phyloP scores from a whole-genome alignment of 495 filamentous ascomycete species.

The Penicillium ochrochloron region DNA sequence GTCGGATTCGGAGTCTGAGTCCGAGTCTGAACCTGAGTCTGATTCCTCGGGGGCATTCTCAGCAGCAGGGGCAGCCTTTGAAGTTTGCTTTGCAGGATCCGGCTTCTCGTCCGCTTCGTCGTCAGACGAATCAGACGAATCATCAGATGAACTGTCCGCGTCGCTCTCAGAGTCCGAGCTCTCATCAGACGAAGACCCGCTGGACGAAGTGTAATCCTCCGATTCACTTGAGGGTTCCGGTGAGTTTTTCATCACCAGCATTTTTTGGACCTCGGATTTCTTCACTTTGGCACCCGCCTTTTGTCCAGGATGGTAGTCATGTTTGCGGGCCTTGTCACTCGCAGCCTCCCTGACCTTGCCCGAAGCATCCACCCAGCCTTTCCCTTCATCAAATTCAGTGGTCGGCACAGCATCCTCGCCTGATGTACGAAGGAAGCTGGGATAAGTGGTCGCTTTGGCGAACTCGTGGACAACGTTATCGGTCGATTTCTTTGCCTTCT shows the following conservation, averaged over 20 bases:
- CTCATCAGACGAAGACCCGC: slow-evolving; percentile 46
- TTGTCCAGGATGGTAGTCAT: slow-evolving; percentile 42
- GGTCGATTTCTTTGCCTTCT: slow-evolving; percentile 58
- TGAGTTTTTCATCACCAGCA: slow-evolving; percentile 16
- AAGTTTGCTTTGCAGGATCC: slow-evolving; percentile 19
- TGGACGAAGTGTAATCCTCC: slow-evolving; percentile 54
- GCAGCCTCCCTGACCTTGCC: slow-evolving; percentile 73
- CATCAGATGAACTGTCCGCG: slow-evolving; percentile 31
- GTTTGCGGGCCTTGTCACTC: slow-evolving; percentile 40
- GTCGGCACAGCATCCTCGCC: slow-evolving; percentile 39
- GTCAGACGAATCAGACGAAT: slow-evolving; percentile 29
- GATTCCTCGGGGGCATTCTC: slow-evolving; percentile 14
- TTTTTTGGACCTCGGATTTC: slow-evolving; percentile 21
- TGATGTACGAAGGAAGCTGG: slow-evolving; percentile 68
- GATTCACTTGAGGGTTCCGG: slow-evolving; percentile 33
- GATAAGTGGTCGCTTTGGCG: slow-evolving; percentile 74
- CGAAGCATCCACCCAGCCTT: slow-evolving; percentile 84
- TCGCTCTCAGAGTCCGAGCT: slow-evolving; percentile 33
- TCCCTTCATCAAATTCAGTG: slow-evolving; percentile 61
- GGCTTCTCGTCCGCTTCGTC: slow-evolving; percentile 22
- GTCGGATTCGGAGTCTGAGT: slow-evolving; percentile 19
- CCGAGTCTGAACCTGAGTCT: slow-evolving; percentile 3
- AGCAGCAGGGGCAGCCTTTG: slow-evolving; percentile 8
- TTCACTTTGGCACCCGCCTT: slow-evolving; percentile 45
- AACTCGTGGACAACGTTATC: slow-evolving; percentile 81